These are phyloP conservation scores for Fraxinus paxiana DNA, from an alignment of 305 asterid genomes.

Conservation along the genomic window DNA sequence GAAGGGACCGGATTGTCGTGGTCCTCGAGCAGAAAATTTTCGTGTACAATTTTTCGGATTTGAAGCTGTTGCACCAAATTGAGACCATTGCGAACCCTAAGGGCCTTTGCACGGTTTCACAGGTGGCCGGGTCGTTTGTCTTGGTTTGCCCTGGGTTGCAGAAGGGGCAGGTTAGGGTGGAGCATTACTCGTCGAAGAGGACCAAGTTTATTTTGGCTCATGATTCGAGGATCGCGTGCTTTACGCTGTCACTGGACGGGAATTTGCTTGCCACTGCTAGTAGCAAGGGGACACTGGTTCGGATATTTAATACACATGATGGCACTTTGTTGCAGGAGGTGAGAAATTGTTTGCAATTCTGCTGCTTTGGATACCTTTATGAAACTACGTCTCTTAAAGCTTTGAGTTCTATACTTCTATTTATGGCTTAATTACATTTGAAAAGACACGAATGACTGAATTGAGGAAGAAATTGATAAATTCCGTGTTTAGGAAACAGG, in stretches of 20 bases:
- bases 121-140: neutral
- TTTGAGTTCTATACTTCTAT: neutral
- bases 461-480: neutral
- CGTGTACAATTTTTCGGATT: neutral
- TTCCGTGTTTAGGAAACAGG: neutral
- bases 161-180: neutral
- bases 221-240: neutral
- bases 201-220: neutral
- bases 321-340: neutral
- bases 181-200: neutral
- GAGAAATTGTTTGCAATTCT: neutral
- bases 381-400: neutral
- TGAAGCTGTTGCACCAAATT: neutral
- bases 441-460: neutral
- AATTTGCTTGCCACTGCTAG: neutral
- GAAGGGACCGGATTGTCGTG: slow-evolving; percentile 5
- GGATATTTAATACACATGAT: neutral
- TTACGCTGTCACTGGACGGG: neutral
- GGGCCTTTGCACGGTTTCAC: neutral
- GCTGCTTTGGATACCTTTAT: neutral
- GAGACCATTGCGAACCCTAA: neutral
- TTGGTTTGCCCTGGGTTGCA: neutral
- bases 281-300: neutral
- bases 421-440: neutral
- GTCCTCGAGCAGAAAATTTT: neutral